Percentiles rank a stretch among this genome's conserved stretches.
Conservation (phyloP, 371 early-diverging fungal species). For the Actinomortierella ambigua region DNA sequence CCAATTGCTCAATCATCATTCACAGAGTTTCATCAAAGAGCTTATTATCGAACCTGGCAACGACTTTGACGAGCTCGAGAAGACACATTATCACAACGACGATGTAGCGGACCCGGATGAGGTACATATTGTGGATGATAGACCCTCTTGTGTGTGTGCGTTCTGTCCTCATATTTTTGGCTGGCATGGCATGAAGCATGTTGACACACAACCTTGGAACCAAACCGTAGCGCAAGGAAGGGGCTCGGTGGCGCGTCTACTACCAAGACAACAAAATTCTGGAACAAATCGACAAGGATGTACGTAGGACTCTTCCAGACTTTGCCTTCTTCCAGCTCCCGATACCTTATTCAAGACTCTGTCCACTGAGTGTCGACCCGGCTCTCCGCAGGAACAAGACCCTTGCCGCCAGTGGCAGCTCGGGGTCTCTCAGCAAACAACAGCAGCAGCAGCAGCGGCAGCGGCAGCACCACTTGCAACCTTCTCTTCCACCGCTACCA, state of each 20-base stretch:
- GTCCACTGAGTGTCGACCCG: conserved; percentile 53
- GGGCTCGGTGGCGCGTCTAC: conserved; percentile 55
- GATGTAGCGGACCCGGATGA: conserved; percentile 8
- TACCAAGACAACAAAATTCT: conserved; percentile 63
- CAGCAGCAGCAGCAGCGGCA: neutral
- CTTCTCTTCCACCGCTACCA: neutral
- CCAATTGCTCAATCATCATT: neutral
- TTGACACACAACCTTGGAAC: conserved; percentile 53
- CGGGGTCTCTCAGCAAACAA: neutral
- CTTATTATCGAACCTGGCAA: conserved; percentile 33
- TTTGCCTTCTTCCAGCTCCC: conserved; percentile 80
- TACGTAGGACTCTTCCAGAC: conserved; percentile 82
- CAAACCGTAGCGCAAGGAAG: conserved; percentile 5
- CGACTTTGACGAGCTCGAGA: conserved; percentile 5
- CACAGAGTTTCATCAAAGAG: conserved; percentile 43
- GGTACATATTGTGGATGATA: neutral
- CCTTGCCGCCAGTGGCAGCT: neutral
- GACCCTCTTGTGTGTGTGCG: neutral
- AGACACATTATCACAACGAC: too few species aligned
- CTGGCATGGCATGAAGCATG: conserved; percentile 1
- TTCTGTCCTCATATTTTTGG: neutral
- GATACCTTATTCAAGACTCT: conserved; percentile 56
- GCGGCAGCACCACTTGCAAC: neutral
- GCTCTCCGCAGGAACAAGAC: neutral
- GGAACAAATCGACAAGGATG: conserved; percentile 87